These are phyloP conservation scores for Penicillium subrubescens DNA, from an alignment of 495 filamentous ascomycete genomes.

Conservation along the genomic window DNA sequence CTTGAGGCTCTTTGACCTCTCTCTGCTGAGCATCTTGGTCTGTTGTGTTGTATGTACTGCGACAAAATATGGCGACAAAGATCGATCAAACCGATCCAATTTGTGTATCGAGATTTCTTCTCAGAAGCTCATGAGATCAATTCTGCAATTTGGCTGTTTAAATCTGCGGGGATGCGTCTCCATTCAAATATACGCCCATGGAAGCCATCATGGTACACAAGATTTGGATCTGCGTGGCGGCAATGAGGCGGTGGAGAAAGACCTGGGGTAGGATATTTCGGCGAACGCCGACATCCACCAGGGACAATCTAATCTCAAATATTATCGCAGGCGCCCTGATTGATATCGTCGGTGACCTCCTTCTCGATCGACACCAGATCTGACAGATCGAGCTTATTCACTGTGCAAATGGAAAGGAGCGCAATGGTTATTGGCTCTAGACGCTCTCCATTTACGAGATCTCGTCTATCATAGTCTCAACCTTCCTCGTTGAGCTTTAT, in stretches of 20 bases:
- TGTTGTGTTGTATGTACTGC: background rate
- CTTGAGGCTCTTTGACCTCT: slow-evolving; percentile 14
- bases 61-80: background rate
- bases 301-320: background rate
- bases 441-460: background rate
- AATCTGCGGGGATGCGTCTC: background rate
- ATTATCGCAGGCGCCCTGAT: background rate
- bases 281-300: slow-evolving; percentile 14
- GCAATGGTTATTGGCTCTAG: background rate
- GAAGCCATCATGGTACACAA: background rate
- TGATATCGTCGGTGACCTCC: background rate
- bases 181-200: slow-evolving; percentile 2
- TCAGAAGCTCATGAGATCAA: background rate
- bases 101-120: background rate
- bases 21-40: slow-evolving; percentile 14
- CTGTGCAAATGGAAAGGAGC: background rate
- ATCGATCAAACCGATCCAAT: background rate
- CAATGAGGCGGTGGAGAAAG: background rate
- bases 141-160: background rate
- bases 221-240: slow-evolving; percentile 9
- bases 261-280: slow-evolving; percentile 4
- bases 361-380: background rate
- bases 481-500: background rate
- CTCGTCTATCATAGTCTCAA: background rate
- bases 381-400: background rate